Evolutionary conservation across 2,329 filamentous ascomycete species (phyloP).

Genomic region (Sporothrix euskadiensis): DNA sequence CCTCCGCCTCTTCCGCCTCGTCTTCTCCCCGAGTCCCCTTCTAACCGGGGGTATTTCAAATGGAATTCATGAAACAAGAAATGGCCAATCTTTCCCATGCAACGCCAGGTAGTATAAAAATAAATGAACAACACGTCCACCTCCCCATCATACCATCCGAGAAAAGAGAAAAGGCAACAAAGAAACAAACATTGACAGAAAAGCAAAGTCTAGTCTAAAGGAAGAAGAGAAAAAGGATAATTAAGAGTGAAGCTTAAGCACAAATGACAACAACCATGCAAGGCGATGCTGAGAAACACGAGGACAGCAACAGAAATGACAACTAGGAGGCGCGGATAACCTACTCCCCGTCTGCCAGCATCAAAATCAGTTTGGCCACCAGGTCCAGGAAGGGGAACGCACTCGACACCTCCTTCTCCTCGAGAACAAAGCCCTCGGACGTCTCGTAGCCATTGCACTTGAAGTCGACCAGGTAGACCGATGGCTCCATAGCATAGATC

Average conservation of each 20-base stretch:
- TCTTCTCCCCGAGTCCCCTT: not conserved
- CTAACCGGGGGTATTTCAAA: conserved; percentile 24
- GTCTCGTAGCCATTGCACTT: conserved; percentile 97
- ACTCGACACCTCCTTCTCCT: conserved; percentile 93
- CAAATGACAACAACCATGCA: not conserved
- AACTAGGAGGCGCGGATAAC: not conserved
- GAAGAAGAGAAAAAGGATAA: not conserved
- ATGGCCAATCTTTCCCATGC: conserved; percentile 23
- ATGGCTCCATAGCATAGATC: conserved; percentile 88
- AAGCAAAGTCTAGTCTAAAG: conserved; percentile 16
- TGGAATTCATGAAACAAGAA: conserved; percentile 1
- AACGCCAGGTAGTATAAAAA: conserved; percentile 18
- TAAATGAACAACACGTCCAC: not conserved
- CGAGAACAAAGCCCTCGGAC: conserved; percentile 68
- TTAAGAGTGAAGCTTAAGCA: not conserved
- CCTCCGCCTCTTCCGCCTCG: not conserved
- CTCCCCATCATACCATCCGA: not conserved
- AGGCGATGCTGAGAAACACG: not conserved
- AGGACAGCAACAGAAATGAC: not conserved
- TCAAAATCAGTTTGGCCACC: conserved; percentile 87
- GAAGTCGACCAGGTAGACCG: conserved; percentile 96
- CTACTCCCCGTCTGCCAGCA: conserved; percentile 78
- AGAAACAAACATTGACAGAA: not conserved
- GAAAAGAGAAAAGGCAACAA: not conserved
- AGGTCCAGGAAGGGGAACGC: conserved; percentile 96